Conservation (phyloP, 768 basidiomycete species). For the Russula sp. region DNA sequence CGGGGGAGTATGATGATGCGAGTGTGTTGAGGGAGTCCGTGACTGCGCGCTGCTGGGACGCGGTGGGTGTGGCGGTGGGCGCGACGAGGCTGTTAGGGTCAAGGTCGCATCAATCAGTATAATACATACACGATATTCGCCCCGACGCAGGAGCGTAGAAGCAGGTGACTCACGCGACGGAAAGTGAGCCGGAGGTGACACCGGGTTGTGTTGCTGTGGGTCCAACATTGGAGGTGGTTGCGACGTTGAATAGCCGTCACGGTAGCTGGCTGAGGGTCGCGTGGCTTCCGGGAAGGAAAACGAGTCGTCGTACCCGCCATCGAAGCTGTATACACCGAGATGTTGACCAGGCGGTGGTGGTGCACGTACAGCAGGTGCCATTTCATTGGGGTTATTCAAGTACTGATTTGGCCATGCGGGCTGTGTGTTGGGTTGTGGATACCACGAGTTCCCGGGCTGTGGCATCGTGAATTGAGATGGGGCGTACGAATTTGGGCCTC, state of each 20-base stretch:
- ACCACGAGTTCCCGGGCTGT: constrained; percentile 5
- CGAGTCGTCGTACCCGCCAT: constrained; percentile 8
- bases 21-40: no score
- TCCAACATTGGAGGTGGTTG: constrained; percentile 8
- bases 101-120: constrained; percentile 8
- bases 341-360: neutral
- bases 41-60: neutral
- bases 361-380: neutral
- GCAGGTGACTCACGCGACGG: constrained; percentile 17
- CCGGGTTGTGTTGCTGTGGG: constrained; percentile 11
- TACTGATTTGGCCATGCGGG: constrained; percentile 12
- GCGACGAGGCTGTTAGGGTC: neutral
- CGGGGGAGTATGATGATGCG: neutral
- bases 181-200: constrained; percentile 6
- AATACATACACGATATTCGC: neutral
- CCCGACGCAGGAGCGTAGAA: neutral
- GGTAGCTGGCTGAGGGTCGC: neutral
- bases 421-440: neutral
- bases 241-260: neutral
- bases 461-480: constrained; percentile 1
- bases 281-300: neutral
- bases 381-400: constrained; percentile 3
- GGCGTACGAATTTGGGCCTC: neutral
- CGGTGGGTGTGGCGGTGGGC: neutral
- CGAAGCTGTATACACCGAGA: neutral